Base-by-base conservation (phyloP, 305 asterid genomes). In the Solanum hybrid region DNA sequence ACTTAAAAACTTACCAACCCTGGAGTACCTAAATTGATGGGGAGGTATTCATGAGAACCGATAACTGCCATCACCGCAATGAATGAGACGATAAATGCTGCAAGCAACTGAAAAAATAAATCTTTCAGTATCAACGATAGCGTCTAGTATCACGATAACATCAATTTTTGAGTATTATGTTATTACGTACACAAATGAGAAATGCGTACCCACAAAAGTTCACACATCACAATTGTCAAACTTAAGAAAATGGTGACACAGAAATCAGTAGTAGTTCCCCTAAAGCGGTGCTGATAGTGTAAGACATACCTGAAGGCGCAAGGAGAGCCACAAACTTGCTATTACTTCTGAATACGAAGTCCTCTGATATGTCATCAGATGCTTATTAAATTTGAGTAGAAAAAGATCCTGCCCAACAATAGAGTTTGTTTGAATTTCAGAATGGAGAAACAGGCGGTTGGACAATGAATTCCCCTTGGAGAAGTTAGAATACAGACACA, bases 311-410 rank as follows among this genome's bases (percentile, higher is more conserved):
- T 97, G 99, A 95, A 97, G 99, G 85, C 98, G 99, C 91, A 96
- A 94, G 87, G 99, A 97, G 88, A 97, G 99, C 99, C 99, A 97
- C 86, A 95, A 93, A 91, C 99, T 96, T 73, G 99, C 99, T 73
- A 93, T 91, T 90, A 94, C 92, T 93, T 97, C 99, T 90, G 99
- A 96, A 92, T 93, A 96, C 64, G 99, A 96, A 89, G 99, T 96
- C 85, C 93, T 94, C 92, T 96, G 99, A 92, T 97, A 97, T 85
- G 94, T 90, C 56, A 87, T 93, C 38, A 96, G 89, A 60, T 94
- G 95, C 91, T 95, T 94, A 89, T 93, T 91, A 94, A 96, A 96
- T 92, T 91, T 93, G 92, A 88, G 77, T 75, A 96, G 89, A 94
- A 96, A 96, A 86, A 92, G 91, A 73, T 94, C 96, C 99, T 97